These are phyloP conservation scores for Chenopodium formosanum DNA, from an alignment of 148 eudicot species.

Conservation along the genomic window DNA sequence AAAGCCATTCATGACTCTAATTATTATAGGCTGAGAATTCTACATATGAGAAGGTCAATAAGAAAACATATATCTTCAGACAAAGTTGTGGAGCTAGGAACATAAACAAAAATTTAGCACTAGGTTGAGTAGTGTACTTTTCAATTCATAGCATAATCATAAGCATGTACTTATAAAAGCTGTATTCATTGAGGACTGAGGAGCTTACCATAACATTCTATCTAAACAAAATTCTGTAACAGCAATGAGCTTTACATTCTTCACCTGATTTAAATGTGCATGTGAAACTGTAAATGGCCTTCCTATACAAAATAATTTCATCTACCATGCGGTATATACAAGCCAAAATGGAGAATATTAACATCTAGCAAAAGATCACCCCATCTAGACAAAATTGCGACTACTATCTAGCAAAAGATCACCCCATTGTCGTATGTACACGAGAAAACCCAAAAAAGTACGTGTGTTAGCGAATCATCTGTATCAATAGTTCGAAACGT, in stretches of 20 bases:
- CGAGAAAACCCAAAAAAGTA: background rate
- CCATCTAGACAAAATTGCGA: background rate
- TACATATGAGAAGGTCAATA: no score
- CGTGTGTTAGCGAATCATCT: background rate
- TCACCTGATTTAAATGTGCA: background rate
- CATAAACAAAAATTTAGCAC: no score
- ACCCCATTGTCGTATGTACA: background rate
- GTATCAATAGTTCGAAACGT: background rate
- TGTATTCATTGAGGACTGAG: background rate
- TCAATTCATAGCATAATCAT: background rate
- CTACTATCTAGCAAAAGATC: background rate
- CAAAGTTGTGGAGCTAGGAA: no score
- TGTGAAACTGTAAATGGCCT: background rate
- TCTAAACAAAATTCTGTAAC: no score
- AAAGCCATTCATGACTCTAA: no score
- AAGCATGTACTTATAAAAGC: background rate
- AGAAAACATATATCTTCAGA: no score
- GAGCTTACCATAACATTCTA: no score
- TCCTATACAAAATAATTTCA: background rate
- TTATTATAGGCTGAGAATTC: no score
- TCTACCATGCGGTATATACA: background rate
- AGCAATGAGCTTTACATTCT: background rate
- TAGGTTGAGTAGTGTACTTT: background rate
- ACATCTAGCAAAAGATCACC: no score
- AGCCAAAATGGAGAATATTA: background rate